Evolutionary conservation across 2,329 filamentous ascomycete species (phyloP), one percentile per base, ranked within the genome.

Genomic region (Lasiodiplodia theobromae): DNA sequence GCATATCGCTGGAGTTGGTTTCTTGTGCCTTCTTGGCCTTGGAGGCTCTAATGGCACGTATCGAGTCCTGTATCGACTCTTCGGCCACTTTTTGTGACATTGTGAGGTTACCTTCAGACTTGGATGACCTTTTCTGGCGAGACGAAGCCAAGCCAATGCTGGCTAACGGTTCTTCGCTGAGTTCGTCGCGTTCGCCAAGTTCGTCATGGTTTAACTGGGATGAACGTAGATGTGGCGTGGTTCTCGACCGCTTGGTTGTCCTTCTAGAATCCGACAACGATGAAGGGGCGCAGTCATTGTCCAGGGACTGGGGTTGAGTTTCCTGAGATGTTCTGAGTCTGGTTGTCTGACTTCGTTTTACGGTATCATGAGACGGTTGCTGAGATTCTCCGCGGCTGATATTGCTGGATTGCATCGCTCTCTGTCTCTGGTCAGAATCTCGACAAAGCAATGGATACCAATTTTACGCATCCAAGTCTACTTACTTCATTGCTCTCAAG

Each of bases 161-260:
- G 64, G 65, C 57, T 10, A 74, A 74, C 37, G 72, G 12, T 4
- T 77, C 62, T 78, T 54, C 18, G 21, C 53, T 56, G 4, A 62
- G 49, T 11, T 47, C 44, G 44, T 47, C 44, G 44, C 18, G 44
- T 21, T 47, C 44, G 8, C 44, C 44, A 47, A 47, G 44, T 23
- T 68, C 66, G 34, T 68, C 66, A 11, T 38, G 31, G 18, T 21
- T 56, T 28, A 56, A 56, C 10, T 34, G 44, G 6, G 23, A 40
- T 14, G 49, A 38, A 12, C 65, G 40, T 11, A 21, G 18, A 28
- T 25, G 11, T n/a, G 31, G 28, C 10, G 28, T 37, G 12, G 64
- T 56, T 40, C 38, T 58, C 4, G 65, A 49, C n/a, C 53, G 65
- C 40, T 34, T 54, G 28, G 4, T 14, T n/a, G 23, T 4, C 11